Conservation (phyloP, 2,329 filamentous ascomycete species). For the Dactylellina haptotyla region DNA sequence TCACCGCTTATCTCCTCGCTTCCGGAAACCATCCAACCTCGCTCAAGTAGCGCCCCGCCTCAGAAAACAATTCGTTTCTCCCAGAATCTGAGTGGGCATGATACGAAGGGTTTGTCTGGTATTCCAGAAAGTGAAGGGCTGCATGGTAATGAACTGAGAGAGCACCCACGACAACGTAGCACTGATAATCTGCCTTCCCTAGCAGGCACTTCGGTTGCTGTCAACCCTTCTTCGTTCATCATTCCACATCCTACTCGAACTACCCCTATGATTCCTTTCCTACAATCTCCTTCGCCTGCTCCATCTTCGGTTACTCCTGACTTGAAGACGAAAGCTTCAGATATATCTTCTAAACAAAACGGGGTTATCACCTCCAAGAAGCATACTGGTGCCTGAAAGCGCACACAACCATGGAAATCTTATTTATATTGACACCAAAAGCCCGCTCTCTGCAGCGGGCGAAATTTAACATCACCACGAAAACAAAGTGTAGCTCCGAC, state of each 20-base stretch:
- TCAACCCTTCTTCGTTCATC: not conserved
- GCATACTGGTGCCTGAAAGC: not conserved
- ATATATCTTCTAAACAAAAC: not conserved
- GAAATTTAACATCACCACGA: no score
- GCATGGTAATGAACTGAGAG: constrained; percentile 31
- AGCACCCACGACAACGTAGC: not conserved
- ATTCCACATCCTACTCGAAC: constrained; percentile 40
- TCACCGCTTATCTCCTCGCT: not conserved
- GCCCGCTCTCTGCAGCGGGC: no score
- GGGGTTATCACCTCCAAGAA: no score
- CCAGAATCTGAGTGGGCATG: not conserved
- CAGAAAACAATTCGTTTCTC: constrained; percentile 2
- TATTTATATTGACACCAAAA: no score
- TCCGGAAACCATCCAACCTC: not conserved
- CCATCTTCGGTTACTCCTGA: not conserved
- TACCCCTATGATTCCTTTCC: constrained; percentile 26
- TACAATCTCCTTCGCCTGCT: constrained; percentile 13
- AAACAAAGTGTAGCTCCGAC: no score
- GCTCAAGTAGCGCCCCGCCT: constrained; percentile 21
- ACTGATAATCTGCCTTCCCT: constrained; percentile 14
- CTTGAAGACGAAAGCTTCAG: not conserved
- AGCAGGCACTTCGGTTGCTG: not conserved
- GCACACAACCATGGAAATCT: not conserved
- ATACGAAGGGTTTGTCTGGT: constrained; percentile 7
- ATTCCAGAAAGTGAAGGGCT: constrained; percentile 32